Conservation (phyloP, 75 land plant genomes). For the Pinus tabuliformis region DNA sequence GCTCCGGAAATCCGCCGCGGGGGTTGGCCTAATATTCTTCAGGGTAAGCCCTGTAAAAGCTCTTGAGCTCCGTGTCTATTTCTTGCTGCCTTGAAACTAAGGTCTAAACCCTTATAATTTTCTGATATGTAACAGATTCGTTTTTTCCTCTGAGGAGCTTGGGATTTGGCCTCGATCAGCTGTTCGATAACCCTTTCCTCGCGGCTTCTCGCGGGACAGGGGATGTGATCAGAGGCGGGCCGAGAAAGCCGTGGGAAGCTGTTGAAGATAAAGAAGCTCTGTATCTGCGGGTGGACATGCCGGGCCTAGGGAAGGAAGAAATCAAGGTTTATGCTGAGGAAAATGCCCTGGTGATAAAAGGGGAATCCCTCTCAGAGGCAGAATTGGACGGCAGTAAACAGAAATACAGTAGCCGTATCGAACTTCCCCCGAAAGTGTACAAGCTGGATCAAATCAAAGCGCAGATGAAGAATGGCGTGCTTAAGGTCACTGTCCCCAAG, state of each 20-base stretch:
- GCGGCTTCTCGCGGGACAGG: slow-evolving; percentile 4
- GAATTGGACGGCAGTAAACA: slow-evolving; percentile 14
- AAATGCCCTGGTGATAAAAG: slow-evolving; percentile 46
- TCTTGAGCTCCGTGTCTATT: background rate
- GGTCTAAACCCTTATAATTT: background rate
- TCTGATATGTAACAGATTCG: slow-evolving; percentile 19
- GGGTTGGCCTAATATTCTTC: background rate
- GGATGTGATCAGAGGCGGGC: background rate
- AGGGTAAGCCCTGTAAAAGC: background rate
- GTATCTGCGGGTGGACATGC: slow-evolving; percentile 55
- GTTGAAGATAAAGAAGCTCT: slow-evolving; percentile 34
- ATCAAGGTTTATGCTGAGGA: slow-evolving; percentile 46
- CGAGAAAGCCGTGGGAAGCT: slow-evolving; percentile 41
- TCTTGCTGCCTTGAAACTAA: background rate
- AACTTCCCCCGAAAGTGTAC: slow-evolving; percentile 29
- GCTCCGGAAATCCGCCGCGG: background rate
- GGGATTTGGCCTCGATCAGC: slow-evolving; percentile 45
- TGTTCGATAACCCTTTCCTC: slow-evolving; percentile 36
- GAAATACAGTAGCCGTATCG: slow-evolving; percentile 43
- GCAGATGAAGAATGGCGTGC: slow-evolving; percentile 77
- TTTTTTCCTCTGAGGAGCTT: slow-evolving; percentile 33
- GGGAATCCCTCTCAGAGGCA: slow-evolving; percentile 18
- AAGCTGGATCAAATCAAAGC: slow-evolving; percentile 51
- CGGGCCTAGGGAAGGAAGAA: slow-evolving; percentile 50
- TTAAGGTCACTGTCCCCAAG: slow-evolving; percentile 57